Evolutionary conservation across 2,329 filamentous ascomycete genomes (phyloP), one percentile per base, ranked within the genome.

Genomic region (Aspergillus hortae): DNA sequence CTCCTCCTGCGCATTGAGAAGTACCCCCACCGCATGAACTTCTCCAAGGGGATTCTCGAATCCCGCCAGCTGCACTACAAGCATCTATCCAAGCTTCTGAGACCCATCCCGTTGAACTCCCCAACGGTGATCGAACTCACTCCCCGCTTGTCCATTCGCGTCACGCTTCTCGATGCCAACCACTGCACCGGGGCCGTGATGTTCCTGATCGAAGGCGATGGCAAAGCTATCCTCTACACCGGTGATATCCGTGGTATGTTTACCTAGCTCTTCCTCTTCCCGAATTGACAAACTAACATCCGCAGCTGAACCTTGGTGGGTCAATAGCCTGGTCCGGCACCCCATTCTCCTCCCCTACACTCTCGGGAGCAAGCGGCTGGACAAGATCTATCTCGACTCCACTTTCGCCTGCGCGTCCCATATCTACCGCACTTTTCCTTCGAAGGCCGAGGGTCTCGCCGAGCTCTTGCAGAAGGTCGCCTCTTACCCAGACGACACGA

Each of bases 181-280:
- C 92, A 96, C 66, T 97, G 92, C 62, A 81, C 87, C 0, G 92
- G 92, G 0, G 86, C 90, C 15, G 90, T 94, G 15, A 95, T 96
- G 90, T 96, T 96, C 65, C 76, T 96, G 15, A 87, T 96, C 25
- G 89, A 96, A 71, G 85, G 84, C 2, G 71, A 82, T 48, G 79
- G 78, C 0, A 89, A 85, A 55, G 86, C 90, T 0, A 79, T 95
- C 1, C 74, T 96, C 0, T 97, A 96, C 64, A 96, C 92, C 0
- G 92, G 92, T 4, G 92, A 96, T 63, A 85, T 95, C 38, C 82
- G 92, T 58, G 86, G 75, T 77, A 44, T 45, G 55, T 43, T 4
- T 46, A 6, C 15, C 21, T 14, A 48, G 25, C 27, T 23, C 17
- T 50, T 21, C 10, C 10, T 33, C 6, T 36, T 21, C 30, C 23